These are phyloP conservation scores for Cryptococcus sp. DNA, from an alignment of 1,284 basidiomycete genomes.

Conservation along the genomic window DNA sequence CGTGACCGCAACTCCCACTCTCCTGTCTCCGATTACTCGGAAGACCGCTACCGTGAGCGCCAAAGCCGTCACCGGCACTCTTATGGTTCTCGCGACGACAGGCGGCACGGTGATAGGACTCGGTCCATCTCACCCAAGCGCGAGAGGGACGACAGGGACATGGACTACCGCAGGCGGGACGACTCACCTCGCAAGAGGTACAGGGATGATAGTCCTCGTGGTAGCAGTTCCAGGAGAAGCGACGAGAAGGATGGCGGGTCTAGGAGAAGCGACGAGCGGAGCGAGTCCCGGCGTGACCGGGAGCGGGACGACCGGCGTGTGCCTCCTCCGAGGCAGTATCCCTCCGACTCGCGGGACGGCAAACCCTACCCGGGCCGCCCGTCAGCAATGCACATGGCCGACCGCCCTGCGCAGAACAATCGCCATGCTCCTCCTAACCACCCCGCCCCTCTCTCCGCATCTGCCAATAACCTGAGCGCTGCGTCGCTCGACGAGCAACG, in stretches of 20 bases:
- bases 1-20: conserved; percentile 22
- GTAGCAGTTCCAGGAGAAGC: not conserved
- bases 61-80: conserved; percentile 10
- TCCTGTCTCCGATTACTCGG: conserved; percentile 27
- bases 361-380: conserved; percentile 28
- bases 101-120: conserved; percentile 10
- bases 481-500: conserved; percentile 58
- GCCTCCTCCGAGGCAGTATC: conserved; percentile 27
- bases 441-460: conserved; percentile 18
- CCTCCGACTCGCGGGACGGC: conserved; percentile 15
- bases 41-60: conserved; percentile 19
- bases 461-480: not conserved
- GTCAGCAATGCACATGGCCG: conserved; percentile 29
- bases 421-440: conserved; percentile 14
- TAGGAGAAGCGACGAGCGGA: conserved; percentile 11
- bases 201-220: conserved; percentile 12
- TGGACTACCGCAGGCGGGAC: conserved; percentile 12
- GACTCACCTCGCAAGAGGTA: not conserved
- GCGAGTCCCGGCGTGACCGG: not conserved
- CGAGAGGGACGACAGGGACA: conserved; percentile 16
- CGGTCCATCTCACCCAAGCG: conserved; percentile 18
- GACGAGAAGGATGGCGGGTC: conserved; percentile 10
- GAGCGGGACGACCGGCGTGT: conserved; percentile 31
- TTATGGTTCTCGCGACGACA: conserved; percentile 13
- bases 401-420: conserved; percentile 22